Conservation (phyloP, 2,329 filamentous ascomycete genomes). For the Paecilomyces sp. region DNA sequence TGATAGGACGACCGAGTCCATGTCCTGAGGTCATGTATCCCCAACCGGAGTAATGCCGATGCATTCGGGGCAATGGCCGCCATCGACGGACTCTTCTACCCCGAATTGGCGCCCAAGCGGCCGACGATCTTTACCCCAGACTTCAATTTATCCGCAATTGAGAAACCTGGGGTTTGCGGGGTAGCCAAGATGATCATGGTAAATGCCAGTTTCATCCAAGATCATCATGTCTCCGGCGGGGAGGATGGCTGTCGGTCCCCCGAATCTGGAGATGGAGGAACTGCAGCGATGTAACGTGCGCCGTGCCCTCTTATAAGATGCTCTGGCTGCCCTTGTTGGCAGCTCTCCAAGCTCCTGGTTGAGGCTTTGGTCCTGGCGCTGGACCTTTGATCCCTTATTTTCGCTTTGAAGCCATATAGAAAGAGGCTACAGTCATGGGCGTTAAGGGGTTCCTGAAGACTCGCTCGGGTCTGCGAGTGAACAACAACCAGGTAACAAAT, state of each 20-base stretch:
- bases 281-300: background rate
- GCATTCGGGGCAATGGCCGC: background rate
- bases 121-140: background rate
- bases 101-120: background rate
- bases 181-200: background rate
- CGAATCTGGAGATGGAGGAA: background rate
- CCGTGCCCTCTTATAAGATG: background rate
- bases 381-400: background rate
- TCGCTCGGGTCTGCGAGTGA: conserved; percentile 24
- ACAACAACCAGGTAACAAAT: conserved; percentile 30
- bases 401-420: background rate
- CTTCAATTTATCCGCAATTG: background rate
- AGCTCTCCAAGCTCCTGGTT: background rate
- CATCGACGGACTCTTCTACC: background rate
- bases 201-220: background rate
- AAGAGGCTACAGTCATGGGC: conserved; percentile 15
- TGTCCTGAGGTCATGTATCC: background rate
- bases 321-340: background rate
- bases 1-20: too few species aligned
- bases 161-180: background rate
- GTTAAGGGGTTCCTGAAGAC: conserved; percentile 20
- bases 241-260: background rate
- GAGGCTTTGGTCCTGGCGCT: background rate
- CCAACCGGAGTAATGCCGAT: background rate
- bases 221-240: background rate